These are phyloP conservation scores for Cladorrhinum samala DNA, from an alignment of 495 filamentous ascomycete genomes.

Conservation along the genomic window DNA sequence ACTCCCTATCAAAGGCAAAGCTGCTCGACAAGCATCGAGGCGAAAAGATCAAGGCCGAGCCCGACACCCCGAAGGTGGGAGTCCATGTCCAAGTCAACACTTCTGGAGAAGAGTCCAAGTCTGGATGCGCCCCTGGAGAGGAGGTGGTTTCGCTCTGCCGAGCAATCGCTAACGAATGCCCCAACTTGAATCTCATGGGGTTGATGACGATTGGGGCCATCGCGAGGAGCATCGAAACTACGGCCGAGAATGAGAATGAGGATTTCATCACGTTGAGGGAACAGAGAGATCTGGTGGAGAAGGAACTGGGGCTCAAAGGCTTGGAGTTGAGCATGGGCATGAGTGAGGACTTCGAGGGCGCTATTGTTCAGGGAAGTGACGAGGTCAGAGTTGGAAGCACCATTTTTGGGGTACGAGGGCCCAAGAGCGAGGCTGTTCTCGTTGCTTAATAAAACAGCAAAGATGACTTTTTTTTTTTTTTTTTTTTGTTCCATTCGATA, in stretches of 20 bases:
- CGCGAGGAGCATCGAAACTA: slow-evolving; percentile 65
- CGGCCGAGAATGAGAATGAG: slow-evolving; percentile 75
- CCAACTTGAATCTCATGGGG: slow-evolving; percentile 66
- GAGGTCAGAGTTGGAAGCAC: slow-evolving; percentile 95
- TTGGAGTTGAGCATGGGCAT: slow-evolving; percentile 69
- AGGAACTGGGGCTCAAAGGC: slow-evolving; percentile 36
- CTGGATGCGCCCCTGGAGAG: slow-evolving; percentile 62
- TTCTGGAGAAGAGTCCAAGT: slow-evolving; percentile 79
- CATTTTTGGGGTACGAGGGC: slow-evolving; percentile 79
- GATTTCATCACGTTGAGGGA: slow-evolving; percentile 69
- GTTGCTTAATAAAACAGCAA: slow-evolving; percentile 38
- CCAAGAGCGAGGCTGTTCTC: slow-evolving; percentile 63
- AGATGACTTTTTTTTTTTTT: too few species aligned
- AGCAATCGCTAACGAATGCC: slow-evolving; percentile 62
- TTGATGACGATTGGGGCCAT: slow-evolving; percentile 98
- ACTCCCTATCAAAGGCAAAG: slow-evolving; percentile 77
- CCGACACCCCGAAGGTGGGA: slow-evolving; percentile 46
- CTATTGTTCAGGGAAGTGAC: slow-evolving; percentile 73
- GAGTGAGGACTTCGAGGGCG: slow-evolving; percentile 92
- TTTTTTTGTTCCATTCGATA: too few species aligned
- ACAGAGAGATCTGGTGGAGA: slow-evolving; percentile 56
- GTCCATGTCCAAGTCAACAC: slow-evolving; percentile 95
- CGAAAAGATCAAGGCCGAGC: slow-evolving; percentile 38
- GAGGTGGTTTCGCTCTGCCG: slow-evolving; percentile 56
- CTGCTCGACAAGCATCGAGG: slow-evolving; percentile 71